phyloP scores from a whole-genome alignment of 495 filamentous ascomycete genomes.

The Penicillium canescens region DNA sequence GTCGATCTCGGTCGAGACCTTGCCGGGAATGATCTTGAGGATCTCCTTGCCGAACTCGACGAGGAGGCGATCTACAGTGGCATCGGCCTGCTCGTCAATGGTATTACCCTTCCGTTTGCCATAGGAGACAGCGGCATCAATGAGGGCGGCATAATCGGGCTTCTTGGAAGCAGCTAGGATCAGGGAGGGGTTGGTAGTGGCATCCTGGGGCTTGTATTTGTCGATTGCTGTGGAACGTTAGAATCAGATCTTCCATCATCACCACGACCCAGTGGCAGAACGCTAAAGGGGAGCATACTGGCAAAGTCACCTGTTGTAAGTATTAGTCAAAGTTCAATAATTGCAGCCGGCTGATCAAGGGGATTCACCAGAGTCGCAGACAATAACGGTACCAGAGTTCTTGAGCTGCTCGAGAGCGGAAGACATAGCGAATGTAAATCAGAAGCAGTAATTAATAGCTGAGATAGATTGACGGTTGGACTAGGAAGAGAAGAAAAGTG shows the following conservation, averaged over 20 bases:
- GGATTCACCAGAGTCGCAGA: constrained; percentile 90
- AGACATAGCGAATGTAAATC: too few species aligned
- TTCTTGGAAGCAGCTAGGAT: constrained; percentile 99
- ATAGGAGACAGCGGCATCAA: constrained; percentile 81
- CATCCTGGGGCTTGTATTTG: constrained; percentile 99
- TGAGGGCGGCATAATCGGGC: constrained; percentile 89
- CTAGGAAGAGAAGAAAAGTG: too few species aligned
- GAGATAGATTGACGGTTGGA: too few species aligned
- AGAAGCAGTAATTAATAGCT: too few species aligned
- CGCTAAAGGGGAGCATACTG: constrained; percentile 60
- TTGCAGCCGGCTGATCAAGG: not conserved
- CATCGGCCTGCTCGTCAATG: constrained; percentile 75
- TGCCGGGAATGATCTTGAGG: constrained; percentile 93
- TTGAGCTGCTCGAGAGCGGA: constrained; percentile 95
- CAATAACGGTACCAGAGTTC: constrained; percentile 90
- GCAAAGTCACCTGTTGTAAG: constrained; percentile 76
- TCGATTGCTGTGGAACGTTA: constrained; percentile 70
- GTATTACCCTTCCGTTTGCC: constrained; percentile 71
- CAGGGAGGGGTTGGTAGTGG: constrained; percentile 97
- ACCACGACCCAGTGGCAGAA: too few species aligned
- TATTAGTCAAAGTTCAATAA: constrained; percentile 17
- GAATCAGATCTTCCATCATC: not conserved
- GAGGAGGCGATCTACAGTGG: constrained; percentile 86
- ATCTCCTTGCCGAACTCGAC: constrained; percentile 99
- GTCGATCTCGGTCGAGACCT: constrained; percentile 98